phyloP scores from a whole-genome alignment of 176 grass and related monocot species.

The Oryza punctata region DNA sequence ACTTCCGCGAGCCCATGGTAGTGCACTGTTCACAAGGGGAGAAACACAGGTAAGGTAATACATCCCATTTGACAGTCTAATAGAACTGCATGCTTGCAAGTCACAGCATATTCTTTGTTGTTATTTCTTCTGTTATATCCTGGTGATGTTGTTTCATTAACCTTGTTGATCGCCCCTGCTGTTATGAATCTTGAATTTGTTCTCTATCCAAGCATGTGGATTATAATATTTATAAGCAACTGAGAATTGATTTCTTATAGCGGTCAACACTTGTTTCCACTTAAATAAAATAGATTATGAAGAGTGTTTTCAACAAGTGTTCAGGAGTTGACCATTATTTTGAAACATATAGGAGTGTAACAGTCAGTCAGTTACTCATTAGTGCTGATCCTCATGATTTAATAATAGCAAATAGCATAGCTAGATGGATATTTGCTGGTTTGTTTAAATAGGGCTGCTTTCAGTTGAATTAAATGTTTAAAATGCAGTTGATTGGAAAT shows the following conservation, averaged over 20 bases:
- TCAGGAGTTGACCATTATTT: neutral
- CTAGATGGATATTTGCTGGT: neutral
- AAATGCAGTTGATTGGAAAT: constrained; percentile 15
- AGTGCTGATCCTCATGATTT: neutral
- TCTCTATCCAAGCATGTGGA: constrained; percentile 4
- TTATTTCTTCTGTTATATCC: constrained; percentile 19
- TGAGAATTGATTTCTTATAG: constrained; percentile 18
- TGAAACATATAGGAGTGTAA: neutral
- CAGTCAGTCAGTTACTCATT: neutral
- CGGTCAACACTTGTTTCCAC: constrained; percentile 15
- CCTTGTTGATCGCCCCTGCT: neutral
- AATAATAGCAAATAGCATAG: neutral
- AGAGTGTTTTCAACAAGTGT: neutral
- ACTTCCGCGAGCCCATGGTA: constrained; percentile 96
- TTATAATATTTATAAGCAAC: constrained; percentile 11
- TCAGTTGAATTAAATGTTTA: neutral
- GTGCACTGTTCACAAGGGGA: constrained; percentile 90
- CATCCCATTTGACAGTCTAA: constrained; percentile 39
- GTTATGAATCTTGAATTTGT: neutral
- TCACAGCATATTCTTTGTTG: neutral
- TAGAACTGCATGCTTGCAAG: constrained; percentile 16
- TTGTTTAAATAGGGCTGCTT: constrained; percentile 26
- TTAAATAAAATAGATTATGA: constrained; percentile 25
- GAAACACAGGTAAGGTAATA: constrained; percentile 96
- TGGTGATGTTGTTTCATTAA: constrained; percentile 18